Evolutionary conservation across 306 rosid species (phyloP).

Genomic region (Hippophae tibetana): DNA sequence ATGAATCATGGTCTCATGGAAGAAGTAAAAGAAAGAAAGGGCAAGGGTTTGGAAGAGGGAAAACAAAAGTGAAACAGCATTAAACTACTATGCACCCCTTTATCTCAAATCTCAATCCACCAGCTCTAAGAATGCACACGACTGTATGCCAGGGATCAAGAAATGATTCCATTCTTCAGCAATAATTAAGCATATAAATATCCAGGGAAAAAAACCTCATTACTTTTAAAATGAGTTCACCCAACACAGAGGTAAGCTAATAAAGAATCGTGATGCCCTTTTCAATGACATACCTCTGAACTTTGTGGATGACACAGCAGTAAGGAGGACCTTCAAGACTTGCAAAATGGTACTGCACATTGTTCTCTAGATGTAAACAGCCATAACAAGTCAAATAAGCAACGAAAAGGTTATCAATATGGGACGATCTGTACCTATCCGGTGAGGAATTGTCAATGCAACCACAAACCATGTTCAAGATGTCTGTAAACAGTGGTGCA

Average conservation of each 20-base stretch:
- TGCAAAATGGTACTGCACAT: conserved; percentile 88
- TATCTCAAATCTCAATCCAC: too few species aligned
- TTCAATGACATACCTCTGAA: conserved; percentile 66
- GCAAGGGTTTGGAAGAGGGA: too few species aligned
- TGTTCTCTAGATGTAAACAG: conserved; percentile 23
- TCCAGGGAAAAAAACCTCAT: too few species aligned
- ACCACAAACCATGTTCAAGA: conserved; percentile 74
- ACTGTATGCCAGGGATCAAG: too few species aligned
- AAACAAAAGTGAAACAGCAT: too few species aligned
- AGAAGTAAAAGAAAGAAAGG: too few species aligned
- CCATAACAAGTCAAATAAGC: conserved; percentile 22
- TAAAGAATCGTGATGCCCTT: conserved; percentile 12
- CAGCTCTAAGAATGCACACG: too few species aligned
- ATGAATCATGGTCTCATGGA: too few species aligned
- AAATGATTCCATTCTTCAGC: too few species aligned
- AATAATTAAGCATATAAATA: too few species aligned
- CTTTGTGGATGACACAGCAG: conserved; percentile 92
- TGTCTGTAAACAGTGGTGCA: conserved; percentile 63
- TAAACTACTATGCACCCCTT: too few species aligned
- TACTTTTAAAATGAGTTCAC: too few species aligned
- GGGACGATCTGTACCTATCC: conserved; percentile 60
- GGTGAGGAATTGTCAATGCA: conserved; percentile 88
- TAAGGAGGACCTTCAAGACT: conserved; percentile 98
- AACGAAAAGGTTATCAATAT: conserved; percentile 5
- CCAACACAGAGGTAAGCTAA: background rate